These are phyloP conservation scores for Ilyonectria destructans DNA, from an alignment of 2,329 filamentous ascomycete genomes.

Conservation along the genomic window DNA sequence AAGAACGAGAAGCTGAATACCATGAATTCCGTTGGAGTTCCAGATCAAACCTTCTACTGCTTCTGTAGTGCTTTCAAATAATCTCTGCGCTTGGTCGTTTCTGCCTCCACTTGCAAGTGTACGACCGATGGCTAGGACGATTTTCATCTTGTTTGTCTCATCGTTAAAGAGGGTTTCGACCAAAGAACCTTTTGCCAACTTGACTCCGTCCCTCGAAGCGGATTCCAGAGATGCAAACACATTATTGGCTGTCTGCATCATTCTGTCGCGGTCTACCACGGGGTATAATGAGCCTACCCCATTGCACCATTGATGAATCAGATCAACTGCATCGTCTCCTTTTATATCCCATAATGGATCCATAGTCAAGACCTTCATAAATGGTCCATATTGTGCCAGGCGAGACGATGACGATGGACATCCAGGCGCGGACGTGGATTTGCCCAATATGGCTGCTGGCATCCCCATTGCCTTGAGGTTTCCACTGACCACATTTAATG, in stretches of 20 bases:
- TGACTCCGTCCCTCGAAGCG: not conserved
- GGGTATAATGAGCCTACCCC: slow-evolving; percentile 19
- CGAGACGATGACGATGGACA: not conserved
- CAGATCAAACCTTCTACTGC: slow-evolving; percentile 20
- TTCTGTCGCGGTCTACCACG: not conserved
- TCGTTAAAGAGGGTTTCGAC: slow-evolving; percentile 17
- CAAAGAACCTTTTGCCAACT: not conserved
- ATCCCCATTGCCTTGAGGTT: slow-evolving; percentile 27
- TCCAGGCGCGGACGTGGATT: not conserved
- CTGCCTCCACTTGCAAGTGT: slow-evolving; percentile 13
- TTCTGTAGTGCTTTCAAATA: slow-evolving; percentile 16
- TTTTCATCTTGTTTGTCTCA: slow-evolving; percentile 23
- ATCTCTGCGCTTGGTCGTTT: slow-evolving; percentile 19
- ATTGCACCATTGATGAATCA: slow-evolving; percentile 16
- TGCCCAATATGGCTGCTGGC: slow-evolving; percentile 21
- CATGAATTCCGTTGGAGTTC: slow-evolving; percentile 7
- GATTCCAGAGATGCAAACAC: slow-evolving; percentile 6
- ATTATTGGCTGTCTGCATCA: slow-evolving; percentile 3
- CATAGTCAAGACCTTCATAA: slow-evolving; percentile 18
- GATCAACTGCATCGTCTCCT: slow-evolving; percentile 16
- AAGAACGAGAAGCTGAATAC: slow-evolving; percentile 19
- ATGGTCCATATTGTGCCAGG: slow-evolving; percentile 13
- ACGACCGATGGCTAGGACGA: slow-evolving; percentile 20
- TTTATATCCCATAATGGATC: slow-evolving; percentile 24
- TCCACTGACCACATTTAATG: slow-evolving; percentile 16